phyloP scores from a whole-genome alignment of 352 stramenopile genomes.

The Phytophthora fragariaefolia region DNA sequence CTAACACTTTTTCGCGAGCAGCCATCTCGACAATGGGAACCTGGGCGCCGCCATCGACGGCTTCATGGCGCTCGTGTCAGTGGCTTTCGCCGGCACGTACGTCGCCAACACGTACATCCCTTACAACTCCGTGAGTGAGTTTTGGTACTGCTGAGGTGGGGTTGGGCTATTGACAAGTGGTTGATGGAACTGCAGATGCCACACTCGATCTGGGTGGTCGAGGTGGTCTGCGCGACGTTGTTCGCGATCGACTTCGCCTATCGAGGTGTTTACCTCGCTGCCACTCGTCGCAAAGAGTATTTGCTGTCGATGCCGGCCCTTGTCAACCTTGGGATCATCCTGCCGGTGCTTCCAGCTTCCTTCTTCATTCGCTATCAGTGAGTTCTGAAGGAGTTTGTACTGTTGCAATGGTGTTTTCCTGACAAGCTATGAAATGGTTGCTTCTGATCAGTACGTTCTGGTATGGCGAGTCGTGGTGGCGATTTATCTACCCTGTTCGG shows the following conservation, averaged over 20 bases:
- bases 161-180: conserved; percentile 2
- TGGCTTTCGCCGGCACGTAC: conserved; percentile 74
- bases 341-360: conserved; percentile 79
- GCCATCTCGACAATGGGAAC: conserved; percentile 81
- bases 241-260: conserved; percentile 79
- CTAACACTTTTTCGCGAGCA: no score
- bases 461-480: conserved; percentile 78
- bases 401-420: background rate
- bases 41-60: conserved; percentile 73
- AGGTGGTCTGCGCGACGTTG: conserved; percentile 68
- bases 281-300: conserved; percentile 69
- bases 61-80: conserved; percentile 58
- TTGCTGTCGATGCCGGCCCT: conserved; percentile 65
- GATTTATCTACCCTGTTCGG: conserved; percentile 84
- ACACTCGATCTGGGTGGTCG: conserved; percentile 66
- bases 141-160: background rate
- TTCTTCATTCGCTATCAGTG: conserved; percentile 73
- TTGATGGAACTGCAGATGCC: conserved; percentile 52
- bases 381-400: conserved; percentile 41
- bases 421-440: background rate
- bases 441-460: conserved; percentile 66
- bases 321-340: conserved; percentile 65
- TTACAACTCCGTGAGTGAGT: conserved; percentile 48
- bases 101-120: conserved; percentile 84
- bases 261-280: conserved; percentile 69